Base-by-base conservation (phyloP, 139 green algal species). In the Edaphochlamys debaryana region DNA sequence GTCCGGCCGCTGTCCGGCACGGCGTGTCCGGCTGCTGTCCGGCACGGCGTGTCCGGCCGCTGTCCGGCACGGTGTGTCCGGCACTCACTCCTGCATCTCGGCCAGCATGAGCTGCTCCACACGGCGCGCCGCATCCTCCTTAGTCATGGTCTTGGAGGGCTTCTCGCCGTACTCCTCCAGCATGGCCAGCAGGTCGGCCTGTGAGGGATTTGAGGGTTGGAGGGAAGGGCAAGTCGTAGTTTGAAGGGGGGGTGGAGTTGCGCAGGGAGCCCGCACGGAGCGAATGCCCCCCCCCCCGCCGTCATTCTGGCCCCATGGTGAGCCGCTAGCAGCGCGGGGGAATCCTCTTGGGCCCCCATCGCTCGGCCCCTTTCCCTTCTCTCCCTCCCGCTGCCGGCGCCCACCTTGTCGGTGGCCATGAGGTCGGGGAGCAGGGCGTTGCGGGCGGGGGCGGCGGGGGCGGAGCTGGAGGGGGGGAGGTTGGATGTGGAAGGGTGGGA, bases 111-210 rank as follows among this genome's bases (percentile, higher is more conserved):
- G 54, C 23, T 30, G 20, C 15, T 30, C 54, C 54, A 32, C 45
- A n/a, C 63, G 32, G 45, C 25, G 41, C 41, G 64, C 77, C n/a
- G 71, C n/a, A 32, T 67, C 32, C 45, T 30, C 40, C 77, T 75
- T 74, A 36, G 11, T 13, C 45, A 54, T 9, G 45, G 11, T 13
- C 45, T 9, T 13, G 45, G 9, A 54, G 11, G 9, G 45, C 45
- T 13, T 9, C 45, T 54, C 45, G 48, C 64, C 77, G 54, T 69
- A 67, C 38, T 66, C 63, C 5, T 9, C 41, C 32, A 83, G 77
- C 34, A 25, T 13, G 9, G 77, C 63, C 4, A 30, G n/a, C 77
- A 83, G 77, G 45, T 75, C 77, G 8, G 45, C 41, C 6, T 2
- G 25, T 32, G 20, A 83, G 77, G 64, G 74, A 45, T 7, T 32